Evolutionary conservation across 2,329 filamentous ascomycete species (phyloP), one percentile per base, ranked within the genome.

Genomic region (Emmonsiellopsis sp.): DNA sequence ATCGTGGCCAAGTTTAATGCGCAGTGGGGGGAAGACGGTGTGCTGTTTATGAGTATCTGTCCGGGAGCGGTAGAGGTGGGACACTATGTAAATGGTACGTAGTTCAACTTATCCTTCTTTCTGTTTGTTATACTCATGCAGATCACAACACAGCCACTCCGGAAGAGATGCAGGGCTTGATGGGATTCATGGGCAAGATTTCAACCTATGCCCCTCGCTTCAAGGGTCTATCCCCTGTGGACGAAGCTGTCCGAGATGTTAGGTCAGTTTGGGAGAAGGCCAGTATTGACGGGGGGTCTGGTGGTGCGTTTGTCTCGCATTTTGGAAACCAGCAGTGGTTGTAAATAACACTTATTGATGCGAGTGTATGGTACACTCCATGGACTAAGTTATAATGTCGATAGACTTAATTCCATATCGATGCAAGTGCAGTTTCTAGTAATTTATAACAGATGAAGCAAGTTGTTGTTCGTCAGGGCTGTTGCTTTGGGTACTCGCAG

Each of bases 231-330:
- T 61, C 63, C 5, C 65, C 66, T 0, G 65, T 74, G 0, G 64
- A 72, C 38, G 63, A 71, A 5, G 70, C 75, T 3, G 67, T 73
- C 20, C 57, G 56, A 37, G 52, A 53, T 31, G 60, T 71, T 38
- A 51, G 67, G 32, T 54, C 62, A 7, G 59, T 69, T 1, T 59
- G 64, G 40, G 61, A 73, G 7, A 69, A 65, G 35, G 64, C 70
- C 2, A 78, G 70, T 31, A 63, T 81, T 7, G 73, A 76, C 47
- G 67, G 62, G 38, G 76, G 74, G 0, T 59, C 75, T 59, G 78
- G 70, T 1, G 81, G 81, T 2, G 63, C 67, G 0, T 81, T 80
- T 58, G 57, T 83, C 1, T 79, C 77, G 32, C 80, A 84, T 38
- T 60, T 71, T 54, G 78, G 79, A 3, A 78, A 70, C 57, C 76